Base-by-base conservation (phyloP, 2,329 filamentous ascomycete genomes). In the Byssothecium circinans region DNA sequence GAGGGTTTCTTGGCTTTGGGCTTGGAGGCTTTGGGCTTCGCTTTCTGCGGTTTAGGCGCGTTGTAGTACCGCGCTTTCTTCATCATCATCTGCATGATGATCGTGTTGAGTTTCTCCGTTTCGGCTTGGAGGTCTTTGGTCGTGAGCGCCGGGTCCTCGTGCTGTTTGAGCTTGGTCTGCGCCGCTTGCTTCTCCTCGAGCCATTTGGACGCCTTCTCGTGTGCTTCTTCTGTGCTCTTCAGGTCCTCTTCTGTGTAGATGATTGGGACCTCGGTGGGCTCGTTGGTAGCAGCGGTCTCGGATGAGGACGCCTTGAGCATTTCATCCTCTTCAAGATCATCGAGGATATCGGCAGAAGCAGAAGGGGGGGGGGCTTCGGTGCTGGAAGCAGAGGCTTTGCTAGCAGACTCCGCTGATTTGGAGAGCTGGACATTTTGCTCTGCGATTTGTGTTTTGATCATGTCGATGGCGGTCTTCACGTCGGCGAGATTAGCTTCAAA, bases 251-350 rank as follows among this genome's bases (percentile, higher is more conserved):
- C 74, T 0, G 80, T 86, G 74, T 95, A 95, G 30, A 87, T 74
- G 15, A 86, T 62, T 1, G 60, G 52, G 4, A 65, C 60, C 22
- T 65, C 57, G 14, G 64, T 64, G 29, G 68, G 54, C n/a, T 58
- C 55, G 12, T 60, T 51, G 22, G 61, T 54, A 4, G 57, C 54
- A 11, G 64, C 19, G n/a, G 50, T 49, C 35, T 60, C 58, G 6
- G 69, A 70, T 5, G 73, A 65, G 8, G 71, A 68, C 3, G 74
- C 61, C 19, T 69, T 69, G 8, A 73, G 69, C 43, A 75, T 57
- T 67, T 81, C 61, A 64, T 89, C 87, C 42, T 94, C 89, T 53
- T 95, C 91, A 1, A 94, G 81, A n/a, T 84, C 87, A 27, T 85
- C 88, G 61, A 89, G 84, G 2, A 62, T 53, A 41, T 70, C 67